These are phyloP conservation scores for Eucommia ulmoides DNA, from an alignment of 257 asterid genomes.

Conservation along the genomic window DNA sequence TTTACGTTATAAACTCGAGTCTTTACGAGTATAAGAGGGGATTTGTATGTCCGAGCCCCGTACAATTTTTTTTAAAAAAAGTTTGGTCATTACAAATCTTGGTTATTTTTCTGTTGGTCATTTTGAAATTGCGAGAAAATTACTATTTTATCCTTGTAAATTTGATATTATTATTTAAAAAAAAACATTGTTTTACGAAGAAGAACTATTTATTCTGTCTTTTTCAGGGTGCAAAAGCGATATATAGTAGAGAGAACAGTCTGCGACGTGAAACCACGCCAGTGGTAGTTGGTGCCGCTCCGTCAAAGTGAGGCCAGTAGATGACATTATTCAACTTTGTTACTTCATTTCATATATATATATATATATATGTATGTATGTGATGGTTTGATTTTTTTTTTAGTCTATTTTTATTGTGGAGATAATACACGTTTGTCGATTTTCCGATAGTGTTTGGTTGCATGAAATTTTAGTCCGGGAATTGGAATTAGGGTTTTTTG, in stretches of 20 bases:
- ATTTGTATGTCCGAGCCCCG: too few species aligned
- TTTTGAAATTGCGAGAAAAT: background rate
- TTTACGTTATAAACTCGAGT: background rate
- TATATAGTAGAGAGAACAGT: constrained; percentile 28
- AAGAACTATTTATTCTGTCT: constrained; percentile 3
- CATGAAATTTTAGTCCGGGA: background rate
- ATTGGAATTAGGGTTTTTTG: background rate
- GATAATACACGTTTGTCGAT: background rate
- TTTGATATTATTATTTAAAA: background rate
- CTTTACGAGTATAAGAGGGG: too few species aligned
- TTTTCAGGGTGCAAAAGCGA: constrained; percentile 44
- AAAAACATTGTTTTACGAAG: too few species aligned
- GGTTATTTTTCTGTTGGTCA: background rate
- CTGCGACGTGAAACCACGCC: constrained; percentile 24
- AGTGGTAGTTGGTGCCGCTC: constrained; percentile 6
- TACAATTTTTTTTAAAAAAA: background rate
- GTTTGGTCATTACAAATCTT: background rate
- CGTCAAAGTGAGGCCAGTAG: constrained; percentile 11
- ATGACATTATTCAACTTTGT: background rate
- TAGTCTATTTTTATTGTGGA: background rate
- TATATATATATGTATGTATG: too few species aligned
- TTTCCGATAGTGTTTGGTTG: background rate
- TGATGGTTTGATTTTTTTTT: background rate
- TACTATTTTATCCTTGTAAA: too few species aligned
- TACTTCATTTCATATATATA: too few species aligned